phyloP scores from a whole-genome alignment of 805 yeast genomes.

The Saccharomycopsis vini region DNA sequence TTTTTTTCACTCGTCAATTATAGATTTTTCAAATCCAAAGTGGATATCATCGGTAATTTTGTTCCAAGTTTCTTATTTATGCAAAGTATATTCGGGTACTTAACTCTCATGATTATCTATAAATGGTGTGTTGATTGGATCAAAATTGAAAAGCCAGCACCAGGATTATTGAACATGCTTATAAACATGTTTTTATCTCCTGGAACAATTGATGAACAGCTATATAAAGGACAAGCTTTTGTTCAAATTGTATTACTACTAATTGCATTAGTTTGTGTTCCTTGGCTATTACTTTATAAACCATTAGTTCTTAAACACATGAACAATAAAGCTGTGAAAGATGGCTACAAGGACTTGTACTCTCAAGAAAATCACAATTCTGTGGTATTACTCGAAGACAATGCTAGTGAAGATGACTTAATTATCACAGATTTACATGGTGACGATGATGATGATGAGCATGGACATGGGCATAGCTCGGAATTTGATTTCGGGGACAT shows the following conservation, averaged over 20 bases:
- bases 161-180: constrained; percentile 88
- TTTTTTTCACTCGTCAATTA: constrained; percentile 79
- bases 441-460: constrained; percentile 40
- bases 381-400: constrained; percentile 20
- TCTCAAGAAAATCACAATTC: constrained; percentile 29
- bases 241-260: constrained; percentile 66
- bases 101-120: constrained; percentile 76
- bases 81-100: constrained; percentile 94
- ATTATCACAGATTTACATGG: constrained; percentile 21
- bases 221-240: constrained; percentile 70
- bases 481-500: constrained; percentile 81
- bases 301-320: constrained; percentile 64
- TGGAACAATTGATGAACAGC: constrained; percentile 72
- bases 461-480: constrained; percentile 41
- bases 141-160: constrained; percentile 68
- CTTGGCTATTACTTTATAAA: constrained; percentile 79
- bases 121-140: constrained; percentile 95
- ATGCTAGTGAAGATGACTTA: constrained; percentile 22
- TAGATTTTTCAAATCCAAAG: constrained; percentile 51
- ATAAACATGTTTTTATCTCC: constrained; percentile 94
- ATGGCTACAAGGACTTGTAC: constrained; percentile 45
- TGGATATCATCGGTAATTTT: constrained; percentile 88
- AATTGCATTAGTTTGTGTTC: constrained; percentile 83
- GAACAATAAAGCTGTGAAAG: constrained; percentile 38
- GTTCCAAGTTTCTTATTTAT: constrained; percentile 89